These are phyloP conservation scores for Punctularia strigosozonata DNA, from an alignment of 768 basidiomycete genomes.

Conservation along the genomic window DNA sequence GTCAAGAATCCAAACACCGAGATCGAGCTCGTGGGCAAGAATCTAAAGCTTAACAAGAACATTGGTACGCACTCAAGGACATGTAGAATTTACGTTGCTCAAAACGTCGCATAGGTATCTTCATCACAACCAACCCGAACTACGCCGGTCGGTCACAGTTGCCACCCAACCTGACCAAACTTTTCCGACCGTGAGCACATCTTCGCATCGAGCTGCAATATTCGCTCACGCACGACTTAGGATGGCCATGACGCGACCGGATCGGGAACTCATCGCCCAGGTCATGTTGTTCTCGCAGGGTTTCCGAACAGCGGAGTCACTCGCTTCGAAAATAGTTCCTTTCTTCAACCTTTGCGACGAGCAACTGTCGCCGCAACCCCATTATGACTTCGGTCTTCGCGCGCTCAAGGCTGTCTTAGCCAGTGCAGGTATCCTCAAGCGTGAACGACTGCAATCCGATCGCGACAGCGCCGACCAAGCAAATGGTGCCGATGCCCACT, in stretches of 20 bases:
- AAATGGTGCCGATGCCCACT: slow-evolving; percentile 40
- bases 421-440: slow-evolving; percentile 95
- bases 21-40: slow-evolving; percentile 94
- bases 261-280: slow-evolving; percentile 96
- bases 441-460: slow-evolving; percentile 59
- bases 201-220: neutral
- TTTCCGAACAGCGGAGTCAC: slow-evolving; percentile 91
- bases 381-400: slow-evolving; percentile 98
- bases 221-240: slow-evolving; percentile 24
- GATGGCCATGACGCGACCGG: slow-evolving; percentile 99
- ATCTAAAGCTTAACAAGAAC: slow-evolving; percentile 83
- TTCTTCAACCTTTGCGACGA: slow-evolving; percentile 99
- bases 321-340: slow-evolving; percentile 98
- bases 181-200: slow-evolving; percentile 75
- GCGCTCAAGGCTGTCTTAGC: slow-evolving; percentile 94
- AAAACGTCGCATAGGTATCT: slow-evolving; percentile 50
- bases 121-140: slow-evolving; percentile 98
- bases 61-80: slow-evolving; percentile 46
- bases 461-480: slow-evolving; percentile 26
- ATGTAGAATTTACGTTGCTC: neutral
- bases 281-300: slow-evolving; percentile 99
- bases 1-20: slow-evolving; percentile 79
- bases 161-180: slow-evolving; percentile 80
- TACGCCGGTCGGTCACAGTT: slow-evolving; percentile 94
- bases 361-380: slow-evolving; percentile 92